Percentiles rank a stretch among this genome's conserved stretches.
Conservation (phyloP, 2,329 filamentous ascomycete genomes). For the Blumeria graminis region DNA sequence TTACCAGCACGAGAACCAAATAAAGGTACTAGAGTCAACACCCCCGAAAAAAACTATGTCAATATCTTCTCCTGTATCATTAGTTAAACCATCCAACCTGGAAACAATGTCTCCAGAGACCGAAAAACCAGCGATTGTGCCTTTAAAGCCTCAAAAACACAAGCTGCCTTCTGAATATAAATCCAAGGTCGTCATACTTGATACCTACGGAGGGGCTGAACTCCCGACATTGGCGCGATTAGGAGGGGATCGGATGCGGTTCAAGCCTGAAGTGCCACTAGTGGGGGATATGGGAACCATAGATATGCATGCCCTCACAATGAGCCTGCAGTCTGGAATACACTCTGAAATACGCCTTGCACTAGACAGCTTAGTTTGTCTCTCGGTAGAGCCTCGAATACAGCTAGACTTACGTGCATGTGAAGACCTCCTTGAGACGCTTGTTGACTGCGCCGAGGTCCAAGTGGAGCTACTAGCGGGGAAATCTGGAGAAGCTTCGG, state of each 20-base stretch:
- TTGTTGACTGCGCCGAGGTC: conserved; percentile 78
- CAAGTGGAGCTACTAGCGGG: conserved; percentile 69
- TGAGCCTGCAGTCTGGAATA: conserved; percentile 75
- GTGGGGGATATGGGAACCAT: conserved; percentile 64
- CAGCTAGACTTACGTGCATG: conserved; percentile 46
- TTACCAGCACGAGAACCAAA: conserved; percentile 26
- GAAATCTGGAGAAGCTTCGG: conserved; percentile 62
- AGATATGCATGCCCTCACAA: conserved; percentile 71
- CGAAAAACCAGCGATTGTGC: conserved; percentile 2
- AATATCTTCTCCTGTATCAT: conserved; percentile 22
- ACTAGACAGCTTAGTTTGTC: conserved; percentile 52
- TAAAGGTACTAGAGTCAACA: conserved; percentile 23
- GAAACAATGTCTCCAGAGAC: conserved; percentile 11
- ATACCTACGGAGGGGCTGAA: conserved; percentile 48
- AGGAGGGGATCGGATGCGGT: conserved; percentile 31
- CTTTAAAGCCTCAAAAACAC: conserved; percentile 7
- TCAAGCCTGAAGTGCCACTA: conserved; percentile 51
- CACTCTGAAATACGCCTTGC: conserved; percentile 75
- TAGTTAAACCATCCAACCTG: conserved; percentile 9
- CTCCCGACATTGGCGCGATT: conserved; percentile 38
- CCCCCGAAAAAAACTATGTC: conserved; percentile 17
- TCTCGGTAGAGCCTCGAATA: conserved; percentile 35
- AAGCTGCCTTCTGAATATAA: conserved; percentile 20
- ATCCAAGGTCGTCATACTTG: conserved; percentile 28
- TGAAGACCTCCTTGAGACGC: conserved; percentile 68